phyloP scores from a whole-genome alignment of 164 flowering plant genomes.

The Sextonia rubra region DNA sequence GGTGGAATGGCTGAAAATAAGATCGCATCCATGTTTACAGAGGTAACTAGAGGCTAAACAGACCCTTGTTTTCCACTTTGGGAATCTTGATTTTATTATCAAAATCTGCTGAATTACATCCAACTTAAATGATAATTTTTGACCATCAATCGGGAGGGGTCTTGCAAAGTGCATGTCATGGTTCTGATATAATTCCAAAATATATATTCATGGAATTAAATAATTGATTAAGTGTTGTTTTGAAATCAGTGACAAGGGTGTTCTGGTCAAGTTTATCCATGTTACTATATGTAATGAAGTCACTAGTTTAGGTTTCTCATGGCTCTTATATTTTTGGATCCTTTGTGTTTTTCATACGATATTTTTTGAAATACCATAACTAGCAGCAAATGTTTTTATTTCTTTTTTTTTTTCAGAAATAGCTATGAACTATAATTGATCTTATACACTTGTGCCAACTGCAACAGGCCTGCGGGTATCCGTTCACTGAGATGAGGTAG shows the following conservation, averaged over 20 bases:
- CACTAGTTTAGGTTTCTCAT: too few species aligned
- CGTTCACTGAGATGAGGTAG: slow-evolving; percentile 23
- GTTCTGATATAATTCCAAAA: too few species aligned
- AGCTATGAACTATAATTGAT: neutral
- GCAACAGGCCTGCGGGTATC: slow-evolving; percentile 42
- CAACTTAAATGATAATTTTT: too few species aligned
- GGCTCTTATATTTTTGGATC: neutral
- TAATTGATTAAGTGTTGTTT: too few species aligned
- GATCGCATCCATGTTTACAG: slow-evolving; percentile 22
- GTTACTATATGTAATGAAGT: neutral
- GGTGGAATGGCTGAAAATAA: slow-evolving; percentile 20
- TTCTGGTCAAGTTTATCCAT: neutral
- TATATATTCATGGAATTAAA: too few species aligned
- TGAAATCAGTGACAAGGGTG: neutral
- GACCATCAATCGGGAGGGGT: neutral
- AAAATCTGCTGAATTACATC: too few species aligned
- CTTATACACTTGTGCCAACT: slow-evolving; percentile 2
- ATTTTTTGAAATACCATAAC: neutral
- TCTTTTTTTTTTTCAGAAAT: neutral
- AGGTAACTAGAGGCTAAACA: slow-evolving; percentile 21
- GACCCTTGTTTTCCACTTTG: too few species aligned
- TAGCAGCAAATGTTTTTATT: neutral
- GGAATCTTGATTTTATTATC: too few species aligned
- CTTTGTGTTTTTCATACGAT: neutral
- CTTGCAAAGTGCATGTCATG: neutral